Evolutionary conservation across 106 monocot genomes (phyloP), one percentile per base, ranked within the genome.

Genomic region (Posidonia australis): DNA sequence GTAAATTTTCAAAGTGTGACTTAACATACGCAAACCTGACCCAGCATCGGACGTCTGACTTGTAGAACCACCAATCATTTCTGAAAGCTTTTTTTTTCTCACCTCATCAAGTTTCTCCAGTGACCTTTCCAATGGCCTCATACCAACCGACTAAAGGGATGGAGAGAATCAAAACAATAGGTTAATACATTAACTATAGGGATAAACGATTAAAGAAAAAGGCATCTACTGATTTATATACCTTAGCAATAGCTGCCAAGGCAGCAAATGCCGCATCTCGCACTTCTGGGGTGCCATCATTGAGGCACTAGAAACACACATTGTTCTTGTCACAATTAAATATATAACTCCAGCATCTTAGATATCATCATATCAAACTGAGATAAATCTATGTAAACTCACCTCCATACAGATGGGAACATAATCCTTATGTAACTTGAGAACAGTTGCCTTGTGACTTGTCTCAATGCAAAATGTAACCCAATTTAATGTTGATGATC

Each of bases 341-440:
- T 23, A 24, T 43, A 65, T 51, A 52, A 41, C 46, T 43, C n/a
- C n/a, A n/a, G n/a, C n/a, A n/a, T n/a, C n/a, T n/a, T n/a, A 16
- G 12, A 20, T 31, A 19, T 31, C 19, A 42, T 43, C 7, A n/a
- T 31, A 21, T 17, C 1, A 3, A 43, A 36, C 43, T 10, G 16
- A 63, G 5, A 54, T 36, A 18, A 66, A 21, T 49, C 20, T 55
- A 54, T 21, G 13, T 59, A 64, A 42, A 55, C 80, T 72, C 42
- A 96, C 98, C 87, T 98, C 98, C 91, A 98, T 87, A 61, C 87
- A 98, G 48, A 98, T 98, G 44, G 98, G 98, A 75, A 98, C 91
- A 74, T 85, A 98, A 65, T 98, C 98, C 73, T 98, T 98, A 57
- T 91, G 85, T 69, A 91, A 76, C 78, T 91, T 98, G 60, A 98